These are phyloP conservation scores for Candolleomyces eurysporus DNA, from an alignment of 768 basidiomycete genomes.

Conservation along the genomic window DNA sequence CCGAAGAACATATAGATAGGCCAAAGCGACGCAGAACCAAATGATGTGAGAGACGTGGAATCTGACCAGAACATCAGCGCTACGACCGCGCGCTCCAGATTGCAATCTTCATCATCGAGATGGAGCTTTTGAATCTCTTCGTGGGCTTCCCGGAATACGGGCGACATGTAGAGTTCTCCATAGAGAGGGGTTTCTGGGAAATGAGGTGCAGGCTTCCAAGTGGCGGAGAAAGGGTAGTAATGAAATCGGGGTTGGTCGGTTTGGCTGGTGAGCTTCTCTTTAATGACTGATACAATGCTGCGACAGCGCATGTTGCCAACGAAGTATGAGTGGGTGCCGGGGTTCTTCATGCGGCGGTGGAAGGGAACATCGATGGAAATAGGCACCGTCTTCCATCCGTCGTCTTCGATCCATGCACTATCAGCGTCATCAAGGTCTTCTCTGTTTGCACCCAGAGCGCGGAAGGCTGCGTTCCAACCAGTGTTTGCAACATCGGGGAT, in stretches of 20 bases:
- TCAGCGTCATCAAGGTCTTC: neutral
- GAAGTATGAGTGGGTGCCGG: neutral
- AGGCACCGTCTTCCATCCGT: neutral
- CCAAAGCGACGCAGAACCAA: constrained; percentile 17
- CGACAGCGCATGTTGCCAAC: constrained; percentile 3
- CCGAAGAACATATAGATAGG: constrained; percentile 16
- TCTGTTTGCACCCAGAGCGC: neutral
- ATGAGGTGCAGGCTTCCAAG: neutral
- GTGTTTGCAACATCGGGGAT: neutral
- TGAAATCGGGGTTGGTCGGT: neutral
- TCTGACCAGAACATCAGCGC: constrained; percentile 26
- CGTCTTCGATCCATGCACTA: neutral
- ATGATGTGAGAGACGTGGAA: constrained; percentile 14
- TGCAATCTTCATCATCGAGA: no score
- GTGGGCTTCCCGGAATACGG: no score
- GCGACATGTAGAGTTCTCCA: constrained; percentile 17
- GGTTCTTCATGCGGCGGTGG: neutral
- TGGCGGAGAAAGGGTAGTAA: neutral
- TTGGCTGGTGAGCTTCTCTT: neutral
- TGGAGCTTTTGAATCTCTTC: no score
- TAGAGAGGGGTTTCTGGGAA: constrained; percentile 10
- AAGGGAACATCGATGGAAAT: neutral
- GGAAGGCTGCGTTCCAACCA: neutral
- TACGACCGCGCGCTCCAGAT: no score
- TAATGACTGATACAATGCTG: neutral